Evolutionary conservation across 805 yeast species (phyloP).

Genomic region (Ogataea nonfermentans): DNA sequence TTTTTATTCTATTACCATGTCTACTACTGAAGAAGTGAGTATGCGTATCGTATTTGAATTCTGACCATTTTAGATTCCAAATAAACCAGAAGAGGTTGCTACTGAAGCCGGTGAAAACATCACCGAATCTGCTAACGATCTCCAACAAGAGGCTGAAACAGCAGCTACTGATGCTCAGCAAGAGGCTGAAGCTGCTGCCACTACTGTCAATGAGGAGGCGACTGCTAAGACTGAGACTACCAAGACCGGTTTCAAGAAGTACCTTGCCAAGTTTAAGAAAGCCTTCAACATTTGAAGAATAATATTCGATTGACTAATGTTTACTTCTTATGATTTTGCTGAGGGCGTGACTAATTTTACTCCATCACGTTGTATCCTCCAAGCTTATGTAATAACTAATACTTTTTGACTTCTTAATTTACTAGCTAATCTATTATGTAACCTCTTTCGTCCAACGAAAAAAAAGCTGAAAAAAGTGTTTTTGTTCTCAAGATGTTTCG

Average conservation of each 20-base stretch:
- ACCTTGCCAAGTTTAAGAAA: slow-evolving; percentile 31
- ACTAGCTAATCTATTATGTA: slow-evolving; percentile 1
- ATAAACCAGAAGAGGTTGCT: slow-evolving; percentile 8
- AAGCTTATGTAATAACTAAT: slow-evolving; percentile 2
- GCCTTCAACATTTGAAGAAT: slow-evolving; percentile 15
- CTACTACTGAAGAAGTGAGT: slow-evolving; percentile 24
- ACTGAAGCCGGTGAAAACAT: slow-evolving; percentile 9
- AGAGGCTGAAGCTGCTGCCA: slow-evolving; percentile 7
- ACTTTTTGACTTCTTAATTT: too few relatives aligned
- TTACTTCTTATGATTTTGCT: neutral
- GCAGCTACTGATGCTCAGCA: slow-evolving; percentile 9
- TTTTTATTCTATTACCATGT: neutral
- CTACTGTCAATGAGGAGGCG: neutral
- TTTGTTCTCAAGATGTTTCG: slow-evolving; percentile 3
- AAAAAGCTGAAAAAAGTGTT: slow-evolving; percentile 4
- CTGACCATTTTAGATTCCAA: slow-evolving; percentile 6
- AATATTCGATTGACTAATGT: neutral
- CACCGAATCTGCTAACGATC: slow-evolving; percentile 3
- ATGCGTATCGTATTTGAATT: neutral
- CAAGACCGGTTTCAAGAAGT: slow-evolving; percentile 29
- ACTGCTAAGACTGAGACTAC: slow-evolving; percentile 23
- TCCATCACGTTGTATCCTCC: neutral
- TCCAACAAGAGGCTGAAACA: slow-evolving; percentile 10
- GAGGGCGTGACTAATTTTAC: slow-evolving; percentile 1
- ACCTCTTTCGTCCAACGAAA: slow-evolving; percentile 5